Evolutionary conservation across 495 filamentous ascomycete genomes (phyloP).

Genomic region (Cryomyces antarcticus): DNA sequence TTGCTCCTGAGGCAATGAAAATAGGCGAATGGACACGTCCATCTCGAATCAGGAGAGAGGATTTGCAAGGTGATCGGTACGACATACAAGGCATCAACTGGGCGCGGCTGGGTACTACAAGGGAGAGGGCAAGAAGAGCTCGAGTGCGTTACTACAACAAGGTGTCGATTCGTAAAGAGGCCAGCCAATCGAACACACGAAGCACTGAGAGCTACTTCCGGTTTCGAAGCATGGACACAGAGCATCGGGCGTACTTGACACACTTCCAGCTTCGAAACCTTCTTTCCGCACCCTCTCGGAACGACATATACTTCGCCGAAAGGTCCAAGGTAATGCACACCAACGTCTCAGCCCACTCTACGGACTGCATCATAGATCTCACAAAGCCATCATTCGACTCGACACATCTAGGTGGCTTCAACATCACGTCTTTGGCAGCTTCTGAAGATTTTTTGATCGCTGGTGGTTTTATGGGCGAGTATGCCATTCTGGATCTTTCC

Average conservation of each 20-base stretch:
- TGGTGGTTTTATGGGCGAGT: constrained; percentile 68
- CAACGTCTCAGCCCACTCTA: constrained; percentile 22
- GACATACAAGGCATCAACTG: constrained; percentile 73
- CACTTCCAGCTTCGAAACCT: constrained; percentile 88
- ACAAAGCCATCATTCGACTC: constrained; percentile 18
- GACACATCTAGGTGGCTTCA: constrained; percentile 11
- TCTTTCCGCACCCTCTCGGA: constrained; percentile 49
- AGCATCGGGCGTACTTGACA: constrained; percentile 39
- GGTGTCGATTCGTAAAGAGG: background rate
- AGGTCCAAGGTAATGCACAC: constrained; percentile 33
- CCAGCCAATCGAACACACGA: background rate
- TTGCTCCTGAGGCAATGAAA: too few relatives aligned
- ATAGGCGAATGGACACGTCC: too few relatives aligned
- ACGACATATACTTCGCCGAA: constrained; percentile 57
- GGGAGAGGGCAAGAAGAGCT: constrained; percentile 28
- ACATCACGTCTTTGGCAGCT: constrained; percentile 53
- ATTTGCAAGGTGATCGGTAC: constrained; percentile 35
- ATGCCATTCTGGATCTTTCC: constrained; percentile 40
- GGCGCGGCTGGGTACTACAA: constrained; percentile 39
- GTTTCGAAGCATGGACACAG: constrained; percentile 50
- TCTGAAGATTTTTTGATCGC: constrained; percentile 49
- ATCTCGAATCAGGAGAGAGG: constrained; percentile 15
- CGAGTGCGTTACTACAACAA: background rate
- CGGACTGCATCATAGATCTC: constrained; percentile 36
- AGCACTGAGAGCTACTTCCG: constrained; percentile 8